Base-by-base conservation (phyloP, 257 asterid genomes). In the Solanum chiquidenum region DNA sequence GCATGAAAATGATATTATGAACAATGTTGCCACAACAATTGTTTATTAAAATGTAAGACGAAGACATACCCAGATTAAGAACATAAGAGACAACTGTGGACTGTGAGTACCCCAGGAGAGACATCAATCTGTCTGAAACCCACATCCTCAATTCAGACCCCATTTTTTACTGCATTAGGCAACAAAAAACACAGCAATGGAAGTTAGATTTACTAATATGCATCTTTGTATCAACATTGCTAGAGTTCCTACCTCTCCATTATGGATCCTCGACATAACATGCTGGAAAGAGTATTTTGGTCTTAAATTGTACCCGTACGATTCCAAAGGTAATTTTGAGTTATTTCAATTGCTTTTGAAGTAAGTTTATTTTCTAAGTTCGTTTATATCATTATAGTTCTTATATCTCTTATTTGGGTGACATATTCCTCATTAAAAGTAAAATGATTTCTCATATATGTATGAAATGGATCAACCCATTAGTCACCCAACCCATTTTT, bases 91-190 rank as follows among this genome's bases (percentile, higher is more conserved):
- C 98, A 37, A 95, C 93, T 2, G 94, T 91, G 37, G 94, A 91
- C 75, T 95, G 94, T 0, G 99, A 95, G 87, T 91, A 97, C 16
- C 99, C 99, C 92, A 97, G 37, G 62, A 95, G 93, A 33, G 96
- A 82, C 84, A 95, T 93, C 91, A 95, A 89, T 88, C 82, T 92
- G 82, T 95, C 98, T 4, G 98, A 95, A 25, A 95, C 99, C 99
- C 99, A 97, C 4, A 86, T 91, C 89, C 89, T 95, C 93, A 97
- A 88, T 86, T 94, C 99, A 74, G 92, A 83, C 40, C 87, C 91
- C 99, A 97, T 96, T 40, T 88, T 64, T 42, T 76, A 71, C 94
- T 92, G 91, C 92, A 89, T 82, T 76, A 87, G 84, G 42, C 49
- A 35, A 49, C 77, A 60, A 62, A 29, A 84, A 12, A 62, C 77